These are phyloP conservation scores for Didymella pinodella DNA, from an alignment of 2,329 filamentous ascomycete species.

Conservation along the genomic window DNA sequence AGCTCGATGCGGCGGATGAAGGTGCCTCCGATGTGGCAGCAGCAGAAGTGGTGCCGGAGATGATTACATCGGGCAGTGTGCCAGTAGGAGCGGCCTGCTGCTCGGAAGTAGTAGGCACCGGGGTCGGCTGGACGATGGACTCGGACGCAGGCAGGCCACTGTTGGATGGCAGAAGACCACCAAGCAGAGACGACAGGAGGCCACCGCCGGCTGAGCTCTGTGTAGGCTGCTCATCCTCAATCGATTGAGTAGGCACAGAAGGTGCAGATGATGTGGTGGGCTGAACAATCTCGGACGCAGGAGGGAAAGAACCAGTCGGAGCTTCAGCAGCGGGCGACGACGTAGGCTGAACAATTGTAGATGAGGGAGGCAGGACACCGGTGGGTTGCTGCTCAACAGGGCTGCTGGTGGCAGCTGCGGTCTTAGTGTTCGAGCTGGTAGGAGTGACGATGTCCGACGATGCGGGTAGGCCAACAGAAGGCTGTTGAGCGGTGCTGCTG, in stretches of 20 bases:
- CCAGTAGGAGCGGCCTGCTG: slow-evolving; percentile 25
- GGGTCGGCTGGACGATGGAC: slow-evolving; percentile 11
- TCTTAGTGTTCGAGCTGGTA: slow-evolving; percentile 2
- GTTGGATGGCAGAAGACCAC: slow-evolving; percentile 20
- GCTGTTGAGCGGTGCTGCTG: neutral
- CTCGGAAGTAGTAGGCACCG: slow-evolving; percentile 11
- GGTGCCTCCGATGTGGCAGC: slow-evolving; percentile 15
- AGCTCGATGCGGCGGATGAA: slow-evolving; percentile 24
- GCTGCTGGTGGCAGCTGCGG: neutral
- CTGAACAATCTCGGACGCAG: slow-evolving; percentile 1
- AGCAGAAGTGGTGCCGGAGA: slow-evolving; percentile 27
- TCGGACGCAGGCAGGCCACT: slow-evolving; percentile 16
- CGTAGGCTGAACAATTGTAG: slow-evolving; percentile 6
- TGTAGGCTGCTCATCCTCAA: slow-evolving; percentile 7
- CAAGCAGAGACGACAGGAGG: slow-evolving; percentile 12
- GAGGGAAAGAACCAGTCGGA: slow-evolving; percentile 8
- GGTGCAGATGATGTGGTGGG: slow-evolving; percentile 12
- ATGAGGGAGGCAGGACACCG: slow-evolving; percentile 7
- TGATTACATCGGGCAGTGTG: slow-evolving; percentile 24
- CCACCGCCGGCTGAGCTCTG: slow-evolving; percentile 16
- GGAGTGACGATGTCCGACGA: slow-evolving; percentile 5
- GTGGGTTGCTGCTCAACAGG: neutral
- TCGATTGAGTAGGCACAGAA: slow-evolving; percentile 28
- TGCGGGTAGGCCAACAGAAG: slow-evolving; percentile 5
- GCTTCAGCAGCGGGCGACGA: slow-evolving; percentile 3